Conservation (phyloP, 129 eudicot species). For the carrot (Daucus carota) region DNA sequence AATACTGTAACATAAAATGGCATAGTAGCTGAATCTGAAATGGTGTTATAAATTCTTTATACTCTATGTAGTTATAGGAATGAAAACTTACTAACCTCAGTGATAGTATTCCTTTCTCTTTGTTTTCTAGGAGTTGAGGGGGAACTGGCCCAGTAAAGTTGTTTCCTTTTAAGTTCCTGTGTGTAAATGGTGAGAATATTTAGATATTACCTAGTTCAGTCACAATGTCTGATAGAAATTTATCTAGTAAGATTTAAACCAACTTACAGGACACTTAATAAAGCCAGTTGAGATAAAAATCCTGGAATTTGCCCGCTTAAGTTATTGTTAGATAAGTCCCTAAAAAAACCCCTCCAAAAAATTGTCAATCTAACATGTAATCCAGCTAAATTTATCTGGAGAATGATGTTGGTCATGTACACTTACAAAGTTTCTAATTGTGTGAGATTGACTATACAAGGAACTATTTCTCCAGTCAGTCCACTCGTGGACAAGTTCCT, state of each 20-base stretch:
- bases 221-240: not conserved
- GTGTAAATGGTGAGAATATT: not conserved
- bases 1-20: slow-evolving; percentile 7
- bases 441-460: slow-evolving; percentile 37
- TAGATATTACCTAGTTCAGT: not conserved
- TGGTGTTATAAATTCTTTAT: not conserved
- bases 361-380: not conserved
- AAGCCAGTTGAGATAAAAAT: slow-evolving; percentile 26
- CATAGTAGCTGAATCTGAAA: slow-evolving; percentile 7
- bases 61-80: not conserved
- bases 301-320: slow-evolving; percentile 41
- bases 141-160: slow-evolving; percentile 40
- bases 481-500: slow-evolving; percentile 45
- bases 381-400: not conserved
- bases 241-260: not conserved
- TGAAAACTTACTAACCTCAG: slow-evolving; percentile 26
- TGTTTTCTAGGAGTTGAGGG: slow-evolving; percentile 26
- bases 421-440: slow-evolving; percentile 41
- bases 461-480: slow-evolving; percentile 29
- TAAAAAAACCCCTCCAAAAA: too few relatives aligned
- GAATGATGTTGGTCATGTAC: not conserved
- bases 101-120: slow-evolving; percentile 23
- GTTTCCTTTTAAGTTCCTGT: slow-evolving; percentile 44
- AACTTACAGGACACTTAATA: slow-evolving; percentile 41
- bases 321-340: slow-evolving; percentile 48